Base-by-base conservation (phyloP, 805 yeast genomes). In the Blastobotrys americana region DNA sequence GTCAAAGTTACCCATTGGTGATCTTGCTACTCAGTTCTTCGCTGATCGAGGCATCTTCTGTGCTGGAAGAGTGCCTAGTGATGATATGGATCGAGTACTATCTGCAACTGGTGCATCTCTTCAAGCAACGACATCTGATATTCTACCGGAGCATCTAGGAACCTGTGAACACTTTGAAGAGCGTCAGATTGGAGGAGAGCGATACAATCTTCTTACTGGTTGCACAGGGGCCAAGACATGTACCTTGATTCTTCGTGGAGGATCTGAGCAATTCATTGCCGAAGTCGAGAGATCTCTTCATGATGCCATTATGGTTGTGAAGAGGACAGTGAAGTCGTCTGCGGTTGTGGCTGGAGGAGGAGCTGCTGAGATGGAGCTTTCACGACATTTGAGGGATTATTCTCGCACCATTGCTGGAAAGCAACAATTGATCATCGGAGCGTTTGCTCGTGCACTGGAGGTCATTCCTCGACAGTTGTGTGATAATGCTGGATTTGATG, bases 401-500 rank as follows among this genome's bases (percentile, higher is more conserved):
- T 80, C 97, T 19, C 81, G 82, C 59, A 76, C 86, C 16, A 84
- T 93, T 56, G 87, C 96, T 18, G 98, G 98, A 34, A 90, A 93
- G 66, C 96, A 90, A 67, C 99, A 93, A 69, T 71, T 93, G 50
- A 81, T 93, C 47, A 83, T 93, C 46, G 81, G 82, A 47, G 96
- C 96, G 5, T 93, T 80, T 67, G 98, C 98, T 19, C 83, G 84
- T 55, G 95, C 97, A 1, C 72, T 93, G 46, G 99, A 93, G 68
- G 81, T 93, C 21, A 88, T 93, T 57, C 99, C 99, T 54, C 82
- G 97, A 64, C 97, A 93, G 63, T 73, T 93, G 52, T 90, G 97
- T 71, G 98, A 93, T 62, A 93, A 93, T 64, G 98, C 96, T n/a
- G 99, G 99, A 3, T 81, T 93, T 54, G 99, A 93, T 63, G 94